These are phyloP conservation scores for Tolypocladium endophyticum DNA, from an alignment of 2,329 filamentous ascomycete species.

Conservation along the genomic window DNA sequence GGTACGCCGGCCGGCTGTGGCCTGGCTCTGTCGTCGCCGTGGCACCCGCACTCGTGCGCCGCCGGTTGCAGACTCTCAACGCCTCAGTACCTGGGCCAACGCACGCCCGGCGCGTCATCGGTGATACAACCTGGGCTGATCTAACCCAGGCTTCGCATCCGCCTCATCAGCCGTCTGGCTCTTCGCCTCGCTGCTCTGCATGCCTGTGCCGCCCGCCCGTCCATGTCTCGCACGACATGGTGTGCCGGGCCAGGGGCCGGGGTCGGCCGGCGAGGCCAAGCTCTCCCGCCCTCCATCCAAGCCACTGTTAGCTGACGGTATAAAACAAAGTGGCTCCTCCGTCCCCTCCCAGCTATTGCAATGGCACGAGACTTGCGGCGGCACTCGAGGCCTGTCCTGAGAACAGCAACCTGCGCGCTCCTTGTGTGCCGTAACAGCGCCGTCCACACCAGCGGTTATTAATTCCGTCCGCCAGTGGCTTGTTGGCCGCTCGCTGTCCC, in stretches of 20 bases:
- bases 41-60: neutral
- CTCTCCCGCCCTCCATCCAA: neutral
- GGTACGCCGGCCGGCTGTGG: neutral
- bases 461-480: neutral
- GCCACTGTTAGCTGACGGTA: neutral
- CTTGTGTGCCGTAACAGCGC: neutral
- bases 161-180: neutral
- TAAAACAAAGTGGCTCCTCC: neutral
- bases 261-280: neutral
- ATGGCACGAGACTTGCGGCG: neutral
- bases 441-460: neutral
- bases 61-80: neutral
- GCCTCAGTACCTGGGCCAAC: neutral
- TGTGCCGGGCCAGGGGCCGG: neutral
- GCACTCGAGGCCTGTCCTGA: neutral
- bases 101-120: neutral
- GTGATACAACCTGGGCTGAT: neutral
- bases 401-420: neutral
- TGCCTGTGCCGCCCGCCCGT: neutral
- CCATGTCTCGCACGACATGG: neutral
- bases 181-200: neutral
- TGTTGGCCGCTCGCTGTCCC: neutral
- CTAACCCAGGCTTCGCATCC: neutral
- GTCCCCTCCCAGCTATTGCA: neutral
- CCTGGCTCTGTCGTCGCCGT: neutral